Base-by-base conservation (phyloP, 441 rosid genomes). In the Geranium incanum region DNA sequence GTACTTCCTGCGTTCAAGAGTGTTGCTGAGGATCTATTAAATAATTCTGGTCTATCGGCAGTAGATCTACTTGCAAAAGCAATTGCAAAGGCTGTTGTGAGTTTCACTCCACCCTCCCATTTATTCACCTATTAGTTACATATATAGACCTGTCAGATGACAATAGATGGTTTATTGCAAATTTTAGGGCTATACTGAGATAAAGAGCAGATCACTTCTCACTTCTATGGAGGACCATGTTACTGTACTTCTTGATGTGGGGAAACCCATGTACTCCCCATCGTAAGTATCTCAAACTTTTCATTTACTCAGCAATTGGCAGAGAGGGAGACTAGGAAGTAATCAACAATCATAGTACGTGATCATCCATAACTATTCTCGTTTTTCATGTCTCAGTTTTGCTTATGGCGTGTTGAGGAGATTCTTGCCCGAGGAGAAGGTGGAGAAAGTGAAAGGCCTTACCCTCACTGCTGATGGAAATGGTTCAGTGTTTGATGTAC, bases 401-500 rank as follows among this genome's bases (percentile, higher is more conserved):
- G 97, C 84, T 18, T 90, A 70, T 66, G 81, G 86, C 62, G 74
- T 81, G 15, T 66, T 94, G 83, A 89, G 89, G 84, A 88, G 97
- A 80, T 74, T 86, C 77, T 74, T 94, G 82, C 97, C 99, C 0
- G 97, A 94, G 82, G 90, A 84, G 23, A 94, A 92, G 84, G 97
- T 89, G n/a, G 88, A 89, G 71, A 70, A 74, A 0, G 86, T 94
- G 69, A 80, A 89, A 73, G 97, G 97, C 45, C 71, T 94, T 68
- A 45, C 87, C 38, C 87, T 94, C 16, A 87, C 95, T 15, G 89
- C 89, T 55, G 95, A 94, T 75, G 89, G 88, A 70, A 84, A 50
- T 38, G 97, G 97, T 75, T 94, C 86, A 0, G 97, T 92, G 28
- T 94, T 94, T 73, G 97, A 94, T 77, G 95, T 92, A n/a, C 80